These are phyloP conservation scores for Boletus edulis DNA, from an alignment of 768 basidiomycete species.

Conservation along the genomic window DNA sequence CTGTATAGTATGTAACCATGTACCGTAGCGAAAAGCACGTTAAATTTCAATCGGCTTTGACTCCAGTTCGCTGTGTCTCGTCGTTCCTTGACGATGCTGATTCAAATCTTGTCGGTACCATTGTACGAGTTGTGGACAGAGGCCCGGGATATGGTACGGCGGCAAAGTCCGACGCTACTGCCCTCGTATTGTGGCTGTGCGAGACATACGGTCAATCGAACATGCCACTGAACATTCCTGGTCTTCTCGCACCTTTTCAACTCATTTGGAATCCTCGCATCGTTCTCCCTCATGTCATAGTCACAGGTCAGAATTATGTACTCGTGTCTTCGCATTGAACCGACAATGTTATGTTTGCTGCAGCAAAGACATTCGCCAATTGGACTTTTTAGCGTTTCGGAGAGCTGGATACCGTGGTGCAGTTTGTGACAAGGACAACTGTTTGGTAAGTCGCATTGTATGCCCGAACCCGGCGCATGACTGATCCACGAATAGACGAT, in stretches of 20 bases:
- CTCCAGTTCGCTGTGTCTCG: too few relatives aligned
- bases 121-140: too few relatives aligned
- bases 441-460: conserved; percentile 56
- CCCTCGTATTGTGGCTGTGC: neutral
- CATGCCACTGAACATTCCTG: conserved; percentile 78
- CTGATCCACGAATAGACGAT: conserved; percentile 54
- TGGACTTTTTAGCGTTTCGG: conserved; percentile 73
- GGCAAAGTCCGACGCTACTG: neutral
- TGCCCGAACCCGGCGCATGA: too few relatives aligned
- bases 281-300: conserved; percentile 58
- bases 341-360: conserved; percentile 12
- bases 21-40: too few relatives aligned
- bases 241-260: conserved; percentile 68
- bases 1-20: too few relatives aligned
- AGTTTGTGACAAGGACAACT: conserved; percentile 98
- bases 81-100: too few relatives aligned
- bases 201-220: neutral
- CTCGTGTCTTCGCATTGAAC: neutral
- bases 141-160: too few relatives aligned
- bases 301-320: conserved; percentile 53
- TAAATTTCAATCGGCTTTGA: too few relatives aligned
- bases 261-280: conserved; percentile 65
- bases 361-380: conserved; percentile 80
- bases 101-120: too few relatives aligned
- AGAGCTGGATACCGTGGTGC: conserved; percentile 83